Conservation (phyloP, 1,284 basidiomycete species). For the Ustilago sp. region DNA sequence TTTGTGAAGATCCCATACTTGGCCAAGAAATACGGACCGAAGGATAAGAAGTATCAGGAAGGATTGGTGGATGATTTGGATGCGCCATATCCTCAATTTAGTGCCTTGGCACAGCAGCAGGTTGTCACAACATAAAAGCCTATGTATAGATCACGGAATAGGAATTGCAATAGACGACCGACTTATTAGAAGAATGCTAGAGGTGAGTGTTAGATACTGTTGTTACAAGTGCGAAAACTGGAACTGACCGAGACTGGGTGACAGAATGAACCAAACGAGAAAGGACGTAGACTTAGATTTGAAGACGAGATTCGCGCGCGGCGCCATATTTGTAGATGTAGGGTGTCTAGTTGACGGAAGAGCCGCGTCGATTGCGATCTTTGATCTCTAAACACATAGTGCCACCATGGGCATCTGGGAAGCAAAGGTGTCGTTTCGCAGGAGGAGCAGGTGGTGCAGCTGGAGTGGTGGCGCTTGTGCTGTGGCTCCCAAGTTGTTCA, state of each 20-base stretch:
- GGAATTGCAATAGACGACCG: neutral
- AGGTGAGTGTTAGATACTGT: neutral
- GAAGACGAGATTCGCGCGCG: neutral
- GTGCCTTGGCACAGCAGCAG: slow-evolving; percentile 9
- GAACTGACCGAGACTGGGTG: neutral
- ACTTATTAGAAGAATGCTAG: slow-evolving; percentile 3
- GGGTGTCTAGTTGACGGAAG: slow-evolving; percentile 25
- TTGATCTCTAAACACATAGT: slow-evolving; percentile 49
- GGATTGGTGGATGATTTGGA: slow-evolving; percentile 20
- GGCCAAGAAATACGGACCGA: slow-evolving; percentile 8
- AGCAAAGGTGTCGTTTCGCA: slow-evolving; percentile 42
- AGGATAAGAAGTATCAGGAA: slow-evolving; percentile 1
- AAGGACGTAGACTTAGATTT: neutral
- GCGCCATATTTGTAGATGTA: neutral
- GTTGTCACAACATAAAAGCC: neutral
- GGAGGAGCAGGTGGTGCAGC: neutral
- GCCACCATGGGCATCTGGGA: slow-evolving; percentile 50
- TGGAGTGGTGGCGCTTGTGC: neutral
- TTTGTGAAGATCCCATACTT: slow-evolving; percentile 9
- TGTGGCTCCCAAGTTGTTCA: slow-evolving; percentile 4
- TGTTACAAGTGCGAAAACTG: slow-evolving; percentile 2
- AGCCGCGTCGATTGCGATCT: slow-evolving; percentile 43
- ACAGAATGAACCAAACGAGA: neutral
- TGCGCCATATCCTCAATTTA: slow-evolving; percentile 22
- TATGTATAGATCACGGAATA: neutral